Percentiles rank a stretch among this genome's conserved stretches.
Evolutionary conservation across 1,284 basidiomycete species (phyloP).

Genomic region (Xerocomus amazonicus): DNA sequence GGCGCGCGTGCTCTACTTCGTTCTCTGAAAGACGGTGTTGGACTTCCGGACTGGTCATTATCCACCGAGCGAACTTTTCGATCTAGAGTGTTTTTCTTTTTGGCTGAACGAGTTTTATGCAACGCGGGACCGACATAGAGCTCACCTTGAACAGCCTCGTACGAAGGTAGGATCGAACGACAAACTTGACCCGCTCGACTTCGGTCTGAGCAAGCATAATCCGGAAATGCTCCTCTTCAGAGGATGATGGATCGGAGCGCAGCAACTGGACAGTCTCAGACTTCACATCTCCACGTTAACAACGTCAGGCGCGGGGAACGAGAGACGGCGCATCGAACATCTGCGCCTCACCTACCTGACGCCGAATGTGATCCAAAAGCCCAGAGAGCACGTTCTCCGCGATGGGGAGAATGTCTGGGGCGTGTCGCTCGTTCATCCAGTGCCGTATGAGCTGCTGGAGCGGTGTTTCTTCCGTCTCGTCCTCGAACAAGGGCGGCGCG

Average conservation of each 20-base stretch:
- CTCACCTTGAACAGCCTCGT: constrained; percentile 79
- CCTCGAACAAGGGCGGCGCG: constrained; percentile 15
- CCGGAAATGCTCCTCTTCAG: constrained; percentile 87
- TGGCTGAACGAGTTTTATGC: no score
- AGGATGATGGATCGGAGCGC: constrained; percentile 72
- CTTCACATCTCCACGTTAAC: constrained; percentile 30
- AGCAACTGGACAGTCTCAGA: constrained; percentile 65
- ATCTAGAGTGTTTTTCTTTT: constrained; percentile 49
- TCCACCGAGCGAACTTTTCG: constrained; percentile 79
- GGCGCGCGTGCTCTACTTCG: constrained; percentile 75
- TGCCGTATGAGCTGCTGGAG: constrained; percentile 67
- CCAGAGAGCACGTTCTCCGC: constrained; percentile 71
- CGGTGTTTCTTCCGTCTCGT: constrained; percentile 39
- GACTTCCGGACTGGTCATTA: constrained; percentile 62
- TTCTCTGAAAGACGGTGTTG: constrained; percentile 73
- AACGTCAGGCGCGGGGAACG: neutral
- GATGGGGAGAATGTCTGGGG: constrained; percentile 74
- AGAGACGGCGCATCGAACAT: neutral
- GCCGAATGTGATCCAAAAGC: constrained; percentile 77
- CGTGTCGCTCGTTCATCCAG: constrained; percentile 85
- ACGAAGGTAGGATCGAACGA: constrained; percentile 84
- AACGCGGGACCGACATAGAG: neutral
- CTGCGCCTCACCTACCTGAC: constrained; percentile 62
- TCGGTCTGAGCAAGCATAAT: constrained; percentile 91
- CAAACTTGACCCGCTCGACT: constrained; percentile 87